Base-by-base conservation (phyloP, 257 asterid genomes). In the Rauvolfia tetraphylla region DNA sequence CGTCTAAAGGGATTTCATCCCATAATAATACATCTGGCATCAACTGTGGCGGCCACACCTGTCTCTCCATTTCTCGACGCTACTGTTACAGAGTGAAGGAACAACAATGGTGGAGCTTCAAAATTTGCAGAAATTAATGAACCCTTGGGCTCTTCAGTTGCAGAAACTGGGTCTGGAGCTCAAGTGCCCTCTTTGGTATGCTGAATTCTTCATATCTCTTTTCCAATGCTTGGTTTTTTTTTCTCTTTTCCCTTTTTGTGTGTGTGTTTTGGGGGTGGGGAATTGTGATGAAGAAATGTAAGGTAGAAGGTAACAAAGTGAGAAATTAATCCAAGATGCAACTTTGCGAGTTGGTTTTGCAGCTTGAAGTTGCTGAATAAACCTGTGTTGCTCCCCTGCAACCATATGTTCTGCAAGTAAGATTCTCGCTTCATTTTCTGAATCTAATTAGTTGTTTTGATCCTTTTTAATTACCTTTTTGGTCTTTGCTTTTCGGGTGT, bases 131-230 rank as follows among this genome's bases (percentile, higher is more conserved):
- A 74, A 81, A 82, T 42, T 82, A 49, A 79, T 89, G 76, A 90
- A 93, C 65, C 97, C 97, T 1, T 87, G 89, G 86, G 81, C 84
- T 48, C 90, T 92, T 61, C 93, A 90, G 79, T 83, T 89, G 34
- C 96, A 92, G 81, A 95, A 95, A 87, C 81, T 95, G 53, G 96
- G 85, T 5, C 90, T 88, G 67, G 99, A 92, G 89, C 95, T 95
- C 80, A 95, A 92, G 80, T 95, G 99, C 76, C 96, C 97, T 57
- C 78, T 88, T 33, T 95, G 97, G 98, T 94, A 67, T 13, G 0
- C 13, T 2, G 4, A 18, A 63, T 33, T 33, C 25, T 63, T 25
- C 18, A n/a, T 49, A 13, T 49, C 56, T 49, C 11, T 49, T 11
- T 54, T 0, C 2, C 23, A 20, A 11, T 7, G 63, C 53, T 13